These are phyloP conservation scores for Thalia dealbata DNA, from an alignment of 176 grass and related monocot genomes.

Conservation along the genomic window DNA sequence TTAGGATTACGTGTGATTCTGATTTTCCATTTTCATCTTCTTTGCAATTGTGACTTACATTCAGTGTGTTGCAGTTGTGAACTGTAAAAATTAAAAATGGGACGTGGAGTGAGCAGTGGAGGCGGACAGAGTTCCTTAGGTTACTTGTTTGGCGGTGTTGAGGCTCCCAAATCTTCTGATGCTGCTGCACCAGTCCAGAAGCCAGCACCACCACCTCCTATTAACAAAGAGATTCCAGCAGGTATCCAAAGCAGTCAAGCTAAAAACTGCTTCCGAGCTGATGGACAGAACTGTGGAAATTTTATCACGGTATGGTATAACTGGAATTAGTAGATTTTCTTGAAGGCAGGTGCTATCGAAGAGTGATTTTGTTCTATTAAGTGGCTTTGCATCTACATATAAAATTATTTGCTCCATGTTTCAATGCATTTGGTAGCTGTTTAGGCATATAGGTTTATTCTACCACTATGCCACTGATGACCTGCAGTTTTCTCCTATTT, in stretches of 20 bases:
- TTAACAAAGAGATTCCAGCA: constrained; percentile 12
- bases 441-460: background rate
- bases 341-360: background rate
- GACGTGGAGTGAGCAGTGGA: constrained; percentile 12
- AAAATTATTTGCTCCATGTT: background rate
- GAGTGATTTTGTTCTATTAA: background rate
- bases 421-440: background rate
- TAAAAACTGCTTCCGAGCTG: constrained; percentile 4
- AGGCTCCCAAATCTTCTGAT: constrained; percentile 6
- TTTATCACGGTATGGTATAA: constrained; percentile 4
- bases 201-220: constrained; percentile 5
- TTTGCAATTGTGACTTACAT: background rate
- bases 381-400: background rate
- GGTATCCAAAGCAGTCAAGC: constrained; percentile 13
- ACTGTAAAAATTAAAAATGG: background rate
- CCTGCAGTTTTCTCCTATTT: background rate
- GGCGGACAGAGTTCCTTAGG: constrained; percentile 5
- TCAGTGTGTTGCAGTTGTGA: background rate
- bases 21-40: background rate
- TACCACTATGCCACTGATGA: background rate
- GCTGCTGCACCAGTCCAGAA: constrained; percentile 3
- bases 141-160: constrained; percentile 4
- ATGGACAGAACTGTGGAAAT: constrained; percentile 10
- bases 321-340: background rate
- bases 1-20: background rate